Evolutionary conservation across 306 rosid genomes (phyloP), one percentile per base, ranked within the genome.

Genomic region (Adenanthera pavonina): DNA sequence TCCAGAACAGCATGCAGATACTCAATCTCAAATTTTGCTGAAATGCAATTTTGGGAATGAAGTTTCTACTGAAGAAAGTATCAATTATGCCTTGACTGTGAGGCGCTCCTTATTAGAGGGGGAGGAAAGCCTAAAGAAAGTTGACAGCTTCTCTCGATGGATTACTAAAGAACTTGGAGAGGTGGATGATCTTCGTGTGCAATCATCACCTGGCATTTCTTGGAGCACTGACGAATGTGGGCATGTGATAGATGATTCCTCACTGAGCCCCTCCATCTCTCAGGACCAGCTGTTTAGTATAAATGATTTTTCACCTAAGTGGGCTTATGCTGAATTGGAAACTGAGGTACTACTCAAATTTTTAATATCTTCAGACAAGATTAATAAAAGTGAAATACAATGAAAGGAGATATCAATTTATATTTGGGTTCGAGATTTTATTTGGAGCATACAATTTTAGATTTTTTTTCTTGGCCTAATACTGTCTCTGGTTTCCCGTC

Each of bases 91-190:
- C 80, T 87, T 84, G 83, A 76, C 81, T 67, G 71, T 78, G 88
- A 90, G 71, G 84, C 94, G 80, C 43, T 76, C 83, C 75, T 86
- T 90, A 76, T 62, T 89, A 73, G 86, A 84, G 76, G 85, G 88
- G 48, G 97, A 87, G 76, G 95, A 92, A 69, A 86, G 86, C 80
- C 83, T 94, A 76, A 90, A 88, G 92, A 94, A 94, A 90, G 91
- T 92, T 76, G 98, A 94, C 81, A 94, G 98, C 86, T 94, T 94
- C 85, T 90, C 95, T 61, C 87, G 97, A 77, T 94, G 98, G 98
- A 87, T 89, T 61, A 66, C 85, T 76, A 92, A 75, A 87, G 98
- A 88, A 87, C 88, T 94, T 19, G 95, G 84, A 43, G 94, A 90
- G 65, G 98, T 89, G 75, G 97, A 88, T 83, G 90, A 94, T 85